These are phyloP conservation scores for Sporothrix pseudoabietina DNA, from an alignment of 2,329 filamentous ascomycete genomes.

Conservation along the genomic window DNA sequence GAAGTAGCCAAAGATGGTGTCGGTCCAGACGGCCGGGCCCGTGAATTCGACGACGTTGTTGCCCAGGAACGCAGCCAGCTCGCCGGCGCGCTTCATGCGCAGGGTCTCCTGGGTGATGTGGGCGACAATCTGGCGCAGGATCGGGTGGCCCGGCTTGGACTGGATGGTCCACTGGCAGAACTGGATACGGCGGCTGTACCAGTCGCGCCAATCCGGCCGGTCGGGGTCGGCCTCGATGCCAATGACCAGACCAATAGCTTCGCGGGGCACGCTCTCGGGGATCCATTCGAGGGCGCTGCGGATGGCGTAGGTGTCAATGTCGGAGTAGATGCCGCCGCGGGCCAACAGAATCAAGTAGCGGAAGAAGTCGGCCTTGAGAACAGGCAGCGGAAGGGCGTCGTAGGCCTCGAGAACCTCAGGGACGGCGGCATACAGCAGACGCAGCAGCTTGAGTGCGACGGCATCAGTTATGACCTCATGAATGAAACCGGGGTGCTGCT, in stretches of 20 bases:
- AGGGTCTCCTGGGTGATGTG: slow-evolving; percentile 84
- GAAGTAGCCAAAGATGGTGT: slow-evolving; percentile 87
- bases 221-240: slow-evolving; percentile 97
- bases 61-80: slow-evolving; percentile 60
- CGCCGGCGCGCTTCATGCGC: slow-evolving; percentile 67
- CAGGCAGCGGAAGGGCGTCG: slow-evolving; percentile 68
- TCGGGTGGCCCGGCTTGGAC: slow-evolving; percentile 88
- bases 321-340: slow-evolving; percentile 72
- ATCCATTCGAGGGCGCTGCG: slow-evolving; percentile 86
- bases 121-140: slow-evolving; percentile 82
- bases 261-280: slow-evolving; percentile 72
- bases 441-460: slow-evolving; percentile 77
- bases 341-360: slow-evolving; percentile 69
- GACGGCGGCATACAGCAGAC: slow-evolving; percentile 80
- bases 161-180: slow-evolving; percentile 99
- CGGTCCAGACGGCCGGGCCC: slow-evolving; percentile 92
- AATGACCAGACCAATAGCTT: slow-evolving; percentile 80
- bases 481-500: slow-evolving; percentile 84
- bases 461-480: slow-evolving; percentile 97
- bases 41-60: slow-evolving; percentile 91
- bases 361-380: slow-evolving; percentile 79
- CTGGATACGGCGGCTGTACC: slow-evolving; percentile 95
- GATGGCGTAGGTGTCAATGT: slow-evolving; percentile 89
- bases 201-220: slow-evolving; percentile 85
- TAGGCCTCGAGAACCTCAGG: slow-evolving; percentile 80